Conservation (phyloP, 2,329 filamentous ascomycete species). For the Neobulgaria alba region DNA sequence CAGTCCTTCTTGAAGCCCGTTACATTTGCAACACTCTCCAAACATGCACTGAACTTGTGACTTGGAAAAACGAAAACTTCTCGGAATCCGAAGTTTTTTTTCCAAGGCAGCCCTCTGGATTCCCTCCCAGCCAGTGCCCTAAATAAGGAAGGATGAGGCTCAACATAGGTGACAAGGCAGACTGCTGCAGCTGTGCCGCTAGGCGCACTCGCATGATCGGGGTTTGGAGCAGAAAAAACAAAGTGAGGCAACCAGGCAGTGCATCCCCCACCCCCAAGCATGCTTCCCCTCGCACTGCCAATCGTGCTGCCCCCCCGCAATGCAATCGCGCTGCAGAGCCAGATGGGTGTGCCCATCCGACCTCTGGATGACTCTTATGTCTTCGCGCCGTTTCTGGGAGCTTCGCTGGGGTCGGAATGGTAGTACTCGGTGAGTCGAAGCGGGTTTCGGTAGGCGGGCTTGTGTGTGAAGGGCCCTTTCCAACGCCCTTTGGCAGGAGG, state of each 20-base stretch:
- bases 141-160: no score
- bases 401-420: not conserved
- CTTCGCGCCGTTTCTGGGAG: conserved; percentile 6
- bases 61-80: no score
- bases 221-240: conserved; percentile 9
- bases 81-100: no score
- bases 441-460: not conserved
- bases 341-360: conserved; percentile 2
- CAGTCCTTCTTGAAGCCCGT: no score
- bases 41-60: no score
- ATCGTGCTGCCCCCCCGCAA: no score
- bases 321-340: no score
- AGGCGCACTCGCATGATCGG: conserved; percentile 2
- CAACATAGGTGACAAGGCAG: not conserved
- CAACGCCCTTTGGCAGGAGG: not conserved
- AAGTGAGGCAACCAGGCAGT: not conserved
- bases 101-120: no score
- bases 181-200: conserved; percentile 6
- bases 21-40: no score
- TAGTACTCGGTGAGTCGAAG: conserved; percentile 7
- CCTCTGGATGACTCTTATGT: conserved; percentile 13
- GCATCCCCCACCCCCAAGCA: not conserved
- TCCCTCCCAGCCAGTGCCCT: no score
- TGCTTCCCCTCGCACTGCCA: no score
- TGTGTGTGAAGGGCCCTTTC: not conserved